A percentile compares a stretch with the other conserved stretches of the same genome.
Evolutionary conservation across 305 asterid species (phyloP).

Genomic region (Fraxinus paxiana): DNA sequence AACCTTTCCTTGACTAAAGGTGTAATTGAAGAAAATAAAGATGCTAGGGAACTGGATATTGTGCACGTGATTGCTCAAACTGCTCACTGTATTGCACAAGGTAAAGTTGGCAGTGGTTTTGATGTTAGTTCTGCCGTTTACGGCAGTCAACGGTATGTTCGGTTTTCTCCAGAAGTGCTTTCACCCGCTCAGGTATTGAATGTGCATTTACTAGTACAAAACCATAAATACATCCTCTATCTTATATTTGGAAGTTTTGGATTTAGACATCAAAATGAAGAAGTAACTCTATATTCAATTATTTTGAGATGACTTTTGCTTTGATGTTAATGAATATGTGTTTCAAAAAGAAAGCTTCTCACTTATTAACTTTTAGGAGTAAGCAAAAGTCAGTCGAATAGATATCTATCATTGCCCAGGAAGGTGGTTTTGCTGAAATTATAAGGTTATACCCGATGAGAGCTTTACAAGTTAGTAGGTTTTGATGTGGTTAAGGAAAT

Average conservation of each 20-base stretch:
- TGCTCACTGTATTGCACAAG: constrained; percentile 96
- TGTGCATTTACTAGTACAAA: not conserved
- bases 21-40: constrained; percentile 33
- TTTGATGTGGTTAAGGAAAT: not conserved
- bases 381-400: not conserved
- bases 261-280: not conserved
- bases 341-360: not conserved
- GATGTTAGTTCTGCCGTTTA: constrained; percentile 95
- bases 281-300: not conserved
- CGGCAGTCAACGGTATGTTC: constrained; percentile 84
- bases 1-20: constrained; percentile 46
- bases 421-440: not conserved
- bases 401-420: not conserved
- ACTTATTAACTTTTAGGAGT: not conserved
- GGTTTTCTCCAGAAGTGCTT: constrained; percentile 82
- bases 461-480: not conserved
- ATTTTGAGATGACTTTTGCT: not conserved
- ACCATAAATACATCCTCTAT: not conserved
- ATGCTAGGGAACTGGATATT: constrained; percentile 46
- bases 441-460: not conserved
- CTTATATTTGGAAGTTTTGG: not conserved
- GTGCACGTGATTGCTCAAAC: constrained; percentile 89
- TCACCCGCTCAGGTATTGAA: constrained; percentile 74
- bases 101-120: constrained; percentile 94
- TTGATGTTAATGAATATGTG: not conserved